A percentile compares a stretch with the other conserved stretches of the same genome.
These are phyloP conservation scores for Mentha longifolia DNA, from an alignment of 257 asterid genomes.

Conservation along the genomic window DNA sequence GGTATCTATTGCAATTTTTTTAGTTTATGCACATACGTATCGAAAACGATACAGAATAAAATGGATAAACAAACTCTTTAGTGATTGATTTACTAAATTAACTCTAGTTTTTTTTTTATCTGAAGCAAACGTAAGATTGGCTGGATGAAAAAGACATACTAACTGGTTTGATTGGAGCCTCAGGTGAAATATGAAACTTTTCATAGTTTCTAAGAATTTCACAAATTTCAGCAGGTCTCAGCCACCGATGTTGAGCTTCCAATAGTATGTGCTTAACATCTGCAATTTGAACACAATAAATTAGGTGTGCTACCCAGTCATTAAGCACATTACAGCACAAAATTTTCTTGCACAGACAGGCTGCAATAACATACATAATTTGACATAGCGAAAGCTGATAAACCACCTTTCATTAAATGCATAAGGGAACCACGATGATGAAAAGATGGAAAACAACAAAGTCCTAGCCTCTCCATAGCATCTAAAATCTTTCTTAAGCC, in stretches of 20 bases:
- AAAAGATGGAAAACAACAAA: neutral
- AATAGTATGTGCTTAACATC: conserved; percentile 74
- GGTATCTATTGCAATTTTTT: neutral
- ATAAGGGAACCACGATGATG: conserved; percentile 9
- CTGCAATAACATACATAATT: conserved; percentile 21
- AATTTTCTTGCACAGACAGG: conserved; percentile 17
- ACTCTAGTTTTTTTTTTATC: neutral
- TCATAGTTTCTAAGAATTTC: conserved; percentile 74
- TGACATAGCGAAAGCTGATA: conserved; percentile 6
- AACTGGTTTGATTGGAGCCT: conserved; percentile 86
- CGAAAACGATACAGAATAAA: neutral
- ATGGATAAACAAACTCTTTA: conserved; percentile 20
- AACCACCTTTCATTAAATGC: conserved; percentile 8
- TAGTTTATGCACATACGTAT: neutral
- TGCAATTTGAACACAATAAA: conserved; percentile 46
- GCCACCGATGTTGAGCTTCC: conserved; percentile 90
- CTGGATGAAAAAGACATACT: conserved; percentile 63
- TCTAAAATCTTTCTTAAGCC: too few species aligned
- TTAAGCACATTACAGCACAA: conserved; percentile 16
- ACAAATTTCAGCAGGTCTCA: conserved; percentile 94
- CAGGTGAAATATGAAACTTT: conserved; percentile 73
- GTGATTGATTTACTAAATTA: neutral
- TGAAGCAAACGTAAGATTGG: conserved; percentile 11
- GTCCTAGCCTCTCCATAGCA: neutral
- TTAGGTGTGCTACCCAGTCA: conserved; percentile 17